phyloP scores from a whole-genome alignment of 2,329 filamentous ascomycete species.

The Talaromyces pinophilus region DNA sequence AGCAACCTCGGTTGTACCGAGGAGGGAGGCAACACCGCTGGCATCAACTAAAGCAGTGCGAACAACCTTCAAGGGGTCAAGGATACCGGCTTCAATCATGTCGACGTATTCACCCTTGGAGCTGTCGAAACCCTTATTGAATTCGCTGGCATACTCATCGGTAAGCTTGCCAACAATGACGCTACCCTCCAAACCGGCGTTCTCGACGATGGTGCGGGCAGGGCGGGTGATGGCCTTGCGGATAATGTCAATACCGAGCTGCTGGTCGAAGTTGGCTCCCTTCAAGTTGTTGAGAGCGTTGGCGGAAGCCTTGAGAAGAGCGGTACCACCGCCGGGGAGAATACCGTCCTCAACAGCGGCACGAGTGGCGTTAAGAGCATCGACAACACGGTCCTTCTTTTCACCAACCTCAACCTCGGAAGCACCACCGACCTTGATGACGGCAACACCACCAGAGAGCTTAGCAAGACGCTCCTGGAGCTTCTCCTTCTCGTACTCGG shows the following conservation, averaged over 20 bases:
- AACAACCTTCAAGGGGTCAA: conserved; percentile 99
- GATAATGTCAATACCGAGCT: conserved; percentile 95
- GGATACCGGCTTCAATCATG: conserved; percentile 96
- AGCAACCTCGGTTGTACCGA: conserved; percentile 96
- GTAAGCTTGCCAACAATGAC: conserved; percentile 98
- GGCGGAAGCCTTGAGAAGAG: conserved; percentile 92
- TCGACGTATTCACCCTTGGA: conserved; percentile 97
- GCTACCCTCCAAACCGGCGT: conserved; percentile 91
- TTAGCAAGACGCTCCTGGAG: conserved; percentile 99
- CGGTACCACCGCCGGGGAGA: conserved; percentile 96
- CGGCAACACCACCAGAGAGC: conserved; percentile 96
- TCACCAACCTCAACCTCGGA: conserved; percentile 98
- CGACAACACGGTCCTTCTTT: conserved; percentile 99
- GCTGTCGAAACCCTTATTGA: conserved; percentile 98
- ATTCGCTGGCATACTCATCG: conserved; percentile 86
- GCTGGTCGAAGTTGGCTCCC: conserved; percentile 95
- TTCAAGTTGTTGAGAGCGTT: conserved; percentile 84
- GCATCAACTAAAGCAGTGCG: conserved; percentile 94
- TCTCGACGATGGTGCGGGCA: conserved; percentile 94
- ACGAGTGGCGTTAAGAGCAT: conserved; percentile 95
- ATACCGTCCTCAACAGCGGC: conserved; percentile 99
- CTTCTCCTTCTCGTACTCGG: conserved; percentile 99
- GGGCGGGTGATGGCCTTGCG: conserved; percentile 97
- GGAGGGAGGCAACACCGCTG: conserved; percentile 91
- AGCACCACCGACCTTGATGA: conserved; percentile 97